Evolutionary conservation across 1,284 basidiomycete genomes (phyloP).

Genomic region (Cryptococcus sp.): DNA sequence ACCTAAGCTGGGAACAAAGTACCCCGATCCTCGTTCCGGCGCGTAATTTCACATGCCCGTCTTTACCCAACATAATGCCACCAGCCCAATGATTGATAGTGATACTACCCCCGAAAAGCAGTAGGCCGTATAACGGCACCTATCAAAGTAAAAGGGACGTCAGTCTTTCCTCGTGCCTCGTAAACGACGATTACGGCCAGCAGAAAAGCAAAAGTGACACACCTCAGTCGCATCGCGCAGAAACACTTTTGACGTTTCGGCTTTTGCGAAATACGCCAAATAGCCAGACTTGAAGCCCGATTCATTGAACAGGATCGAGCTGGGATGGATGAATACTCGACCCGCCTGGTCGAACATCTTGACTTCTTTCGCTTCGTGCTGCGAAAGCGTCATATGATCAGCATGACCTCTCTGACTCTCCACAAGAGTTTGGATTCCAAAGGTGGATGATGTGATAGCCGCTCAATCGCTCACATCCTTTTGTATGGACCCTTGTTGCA

Average conservation of each 20-base stretch:
- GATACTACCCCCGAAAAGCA: slow-evolving; percentile 81
- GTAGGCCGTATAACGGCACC: slow-evolving; percentile 80
- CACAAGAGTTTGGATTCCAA: too few relatives aligned
- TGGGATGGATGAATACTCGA: slow-evolving; percentile 65
- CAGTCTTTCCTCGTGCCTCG: too few relatives aligned
- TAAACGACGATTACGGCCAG: neutral
- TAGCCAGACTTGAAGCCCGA: slow-evolving; percentile 75
- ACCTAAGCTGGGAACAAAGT: slow-evolving; percentile 81
- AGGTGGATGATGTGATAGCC: neutral
- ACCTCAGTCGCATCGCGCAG: slow-evolving; percentile 87
- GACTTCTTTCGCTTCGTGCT: slow-evolving; percentile 75
- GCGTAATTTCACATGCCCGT: slow-evolving; percentile 65
- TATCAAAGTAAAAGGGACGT: slow-evolving; percentile 37
- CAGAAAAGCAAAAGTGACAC: slow-evolving; percentile 19
- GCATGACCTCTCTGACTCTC: neutral
- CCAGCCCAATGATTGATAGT: slow-evolving; percentile 75
- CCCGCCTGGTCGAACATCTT: slow-evolving; percentile 67
- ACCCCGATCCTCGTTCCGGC: slow-evolving; percentile 88
- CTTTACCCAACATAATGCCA: slow-evolving; percentile 66
- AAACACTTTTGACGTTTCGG: slow-evolving; percentile 81
- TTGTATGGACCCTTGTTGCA: slow-evolving; percentile 75
- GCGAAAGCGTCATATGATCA: neutral
- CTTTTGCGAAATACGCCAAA: slow-evolving; percentile 79
- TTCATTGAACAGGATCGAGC: slow-evolving; percentile 76
- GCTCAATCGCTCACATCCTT: slow-evolving; percentile 60